Evolutionary conservation across 2,329 filamentous ascomycete genomes (phyloP), one percentile per base, ranked within the genome.

Genomic region (Aureobasidium leucospermi): DNA sequence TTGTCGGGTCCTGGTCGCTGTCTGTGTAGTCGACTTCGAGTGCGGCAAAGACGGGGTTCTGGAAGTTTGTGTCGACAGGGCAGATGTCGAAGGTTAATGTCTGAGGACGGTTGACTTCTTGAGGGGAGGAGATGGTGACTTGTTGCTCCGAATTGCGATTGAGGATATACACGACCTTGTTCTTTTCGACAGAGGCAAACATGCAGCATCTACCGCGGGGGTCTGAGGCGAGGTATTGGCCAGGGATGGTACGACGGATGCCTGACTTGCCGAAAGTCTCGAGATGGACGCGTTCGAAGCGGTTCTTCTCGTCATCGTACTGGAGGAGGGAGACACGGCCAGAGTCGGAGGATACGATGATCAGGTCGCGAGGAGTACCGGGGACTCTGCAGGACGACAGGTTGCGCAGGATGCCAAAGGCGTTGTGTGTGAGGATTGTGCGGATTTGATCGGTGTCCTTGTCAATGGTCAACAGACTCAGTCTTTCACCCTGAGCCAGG

Each of bases 241-340:
- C 94, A 2, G 95, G 94, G 46, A 99, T 85, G 39, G 97, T 93
- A 68, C 94, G 86, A 60, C 95, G 86, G 57, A 97, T 84, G 39
- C 94, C 95, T 7, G 94, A 97, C 75, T 99, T 99, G 66, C 94
- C 94, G 73, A 96, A 99, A 0, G 95, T 99, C 78, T 99, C 95
- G 60, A 96, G 83, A 69, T 97, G 94, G 64, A 97, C 83, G 48
- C 90, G 86, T 67, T 86, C 86, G 75, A 99, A 96, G 51, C 85
- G 85, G 72, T 96, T 96, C 73, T 91, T 86, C 16, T 88, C 83
- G 13, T 89, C 87, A 38, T 93, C 77, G 73, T 96, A 99, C 75
- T 96, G 93, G 71, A 97, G 81, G 67, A 97, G 91, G 28, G 93
- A 87, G 68, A 99, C 93, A 51, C 94, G 89, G 65, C 94, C 94